phyloP scores from a whole-genome alignment of 257 asterid species.

The Nicotiana tabacum region DNA sequence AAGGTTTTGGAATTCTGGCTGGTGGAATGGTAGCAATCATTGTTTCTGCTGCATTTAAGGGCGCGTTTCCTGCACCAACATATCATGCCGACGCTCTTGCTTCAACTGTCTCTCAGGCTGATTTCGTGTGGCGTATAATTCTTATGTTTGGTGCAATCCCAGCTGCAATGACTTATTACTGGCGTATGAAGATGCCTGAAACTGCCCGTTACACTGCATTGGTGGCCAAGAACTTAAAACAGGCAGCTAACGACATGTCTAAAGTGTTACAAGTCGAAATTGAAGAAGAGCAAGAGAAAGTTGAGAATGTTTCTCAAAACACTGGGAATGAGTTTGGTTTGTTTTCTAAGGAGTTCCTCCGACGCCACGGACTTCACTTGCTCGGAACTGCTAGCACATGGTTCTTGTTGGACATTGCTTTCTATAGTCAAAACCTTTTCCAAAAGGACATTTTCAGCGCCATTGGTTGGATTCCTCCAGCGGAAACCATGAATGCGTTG shows the following conservation, averaged over 20 bases:
- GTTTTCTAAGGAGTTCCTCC: conserved; percentile 26
- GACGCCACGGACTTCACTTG: conserved; percentile 37
- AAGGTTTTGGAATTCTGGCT: conserved; percentile 31
- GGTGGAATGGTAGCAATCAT: conserved; percentile 27
- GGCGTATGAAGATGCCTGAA: conserved; percentile 58
- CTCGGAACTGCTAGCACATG: conserved; percentile 36
- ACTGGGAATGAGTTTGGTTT: conserved; percentile 19
- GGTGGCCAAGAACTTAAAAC: conserved; percentile 30
- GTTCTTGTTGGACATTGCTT: conserved; percentile 40
- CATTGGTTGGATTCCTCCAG: conserved; percentile 35
- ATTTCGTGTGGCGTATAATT: conserved; percentile 36
- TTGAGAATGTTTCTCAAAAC: background rate
- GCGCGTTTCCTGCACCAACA: conserved; percentile 19
- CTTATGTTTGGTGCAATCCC: conserved; percentile 42
- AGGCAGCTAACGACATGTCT: conserved; percentile 37
- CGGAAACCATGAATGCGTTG: conserved; percentile 30
- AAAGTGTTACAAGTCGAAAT: conserved; percentile 35
- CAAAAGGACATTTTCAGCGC: conserved; percentile 36
- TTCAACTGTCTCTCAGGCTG: conserved; percentile 31
- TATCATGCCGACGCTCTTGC: conserved; percentile 6
- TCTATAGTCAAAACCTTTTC: conserved; percentile 41
- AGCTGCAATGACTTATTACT: conserved; percentile 36
- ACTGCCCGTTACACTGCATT: conserved; percentile 44
- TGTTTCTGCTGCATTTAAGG: conserved; percentile 19
- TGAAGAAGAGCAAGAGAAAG: conserved; percentile 26